phyloP scores from a whole-genome alignment of 2,329 filamentous ascomycete species.

The Diplodia seriata region DNA sequence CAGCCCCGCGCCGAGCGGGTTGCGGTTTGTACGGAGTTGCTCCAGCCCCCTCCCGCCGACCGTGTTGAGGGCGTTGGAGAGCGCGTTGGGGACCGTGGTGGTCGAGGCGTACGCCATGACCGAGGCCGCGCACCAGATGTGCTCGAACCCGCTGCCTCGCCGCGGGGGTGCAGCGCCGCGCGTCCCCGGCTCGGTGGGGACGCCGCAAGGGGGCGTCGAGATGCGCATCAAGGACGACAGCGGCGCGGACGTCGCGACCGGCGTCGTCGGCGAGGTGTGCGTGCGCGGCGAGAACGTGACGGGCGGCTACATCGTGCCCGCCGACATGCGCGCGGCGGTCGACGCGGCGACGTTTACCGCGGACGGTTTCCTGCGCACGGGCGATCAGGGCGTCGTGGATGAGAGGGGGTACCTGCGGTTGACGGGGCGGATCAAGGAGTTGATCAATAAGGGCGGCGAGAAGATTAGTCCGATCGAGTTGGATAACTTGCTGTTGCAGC shows the following conservation, averaged over 20 bases:
- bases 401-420: conserved; percentile 77
- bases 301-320: conserved; percentile 76
- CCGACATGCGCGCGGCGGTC: conserved; percentile 41
- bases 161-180: conserved; percentile 61
- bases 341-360: conserved; percentile 73
- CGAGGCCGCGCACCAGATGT: conserved; percentile 80
- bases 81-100: conserved; percentile 73
- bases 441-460: conserved; percentile 83
- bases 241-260: conserved; percentile 69
- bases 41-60: conserved; percentile 78
- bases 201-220: conserved; percentile 76
- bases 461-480: conserved; percentile 83
- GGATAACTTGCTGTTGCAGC: conserved; percentile 74
- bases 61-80: conserved; percentile 74
- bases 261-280: conserved; percentile 75
- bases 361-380: conserved; percentile 77
- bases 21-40: conserved; percentile 81
- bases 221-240: conserved; percentile 71
- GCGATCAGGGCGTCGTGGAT: conserved; percentile 78
- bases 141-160: conserved; percentile 56
- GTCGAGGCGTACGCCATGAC: conserved; percentile 87
- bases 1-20: conserved; percentile 65
- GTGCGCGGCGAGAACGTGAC: conserved; percentile 79
- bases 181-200: conserved; percentile 76
- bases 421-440: conserved; percentile 81